Conservation (phyloP, 1,284 basidiomycete species). For the Ganoderma sinense region DNA sequence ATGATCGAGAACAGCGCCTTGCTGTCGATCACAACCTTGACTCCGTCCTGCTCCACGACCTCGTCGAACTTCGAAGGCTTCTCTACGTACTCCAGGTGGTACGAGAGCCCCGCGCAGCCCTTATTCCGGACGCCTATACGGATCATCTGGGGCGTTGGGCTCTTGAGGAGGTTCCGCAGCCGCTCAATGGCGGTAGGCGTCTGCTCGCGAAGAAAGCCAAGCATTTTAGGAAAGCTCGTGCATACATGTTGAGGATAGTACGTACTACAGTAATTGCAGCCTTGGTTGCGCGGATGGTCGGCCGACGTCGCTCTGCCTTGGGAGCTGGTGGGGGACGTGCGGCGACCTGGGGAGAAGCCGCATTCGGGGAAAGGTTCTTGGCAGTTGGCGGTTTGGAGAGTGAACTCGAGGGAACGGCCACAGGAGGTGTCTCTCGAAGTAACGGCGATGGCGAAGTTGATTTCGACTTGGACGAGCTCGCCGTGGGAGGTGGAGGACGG, state of each 20-base stretch:
- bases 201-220: conserved; percentile 48
- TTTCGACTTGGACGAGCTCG: conserved; percentile 30
- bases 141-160: conserved; percentile 90
- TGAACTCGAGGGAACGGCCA: conserved; percentile 44
- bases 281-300: conserved; percentile 78
- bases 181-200: conserved; percentile 84
- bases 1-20: conserved; percentile 99
- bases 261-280: conserved; percentile 86
- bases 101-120: conserved; percentile 98
- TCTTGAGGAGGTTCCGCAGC: conserved; percentile 73
- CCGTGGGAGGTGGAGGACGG: conserved; percentile 34
- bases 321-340: conserved; percentile 75
- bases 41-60: conserved; percentile 95
- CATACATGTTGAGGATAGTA: conserved; percentile 27
- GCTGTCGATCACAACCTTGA: conserved; percentile 94
- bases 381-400: conserved; percentile 43
- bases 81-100: conserved; percentile 97
- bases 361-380: conserved; percentile 57
- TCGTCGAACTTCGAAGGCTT: conserved; percentile 95
- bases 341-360: conserved; percentile 72
- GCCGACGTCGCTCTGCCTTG: conserved; percentile 67
- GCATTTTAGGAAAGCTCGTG: not conserved
- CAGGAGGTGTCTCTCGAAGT: conserved; percentile 57
- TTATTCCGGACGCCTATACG: conserved; percentile 97
- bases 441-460: conserved; percentile 39